Conservation (phyloP, 192 early-diverging fungal species). For the Podila epigama region DNA sequence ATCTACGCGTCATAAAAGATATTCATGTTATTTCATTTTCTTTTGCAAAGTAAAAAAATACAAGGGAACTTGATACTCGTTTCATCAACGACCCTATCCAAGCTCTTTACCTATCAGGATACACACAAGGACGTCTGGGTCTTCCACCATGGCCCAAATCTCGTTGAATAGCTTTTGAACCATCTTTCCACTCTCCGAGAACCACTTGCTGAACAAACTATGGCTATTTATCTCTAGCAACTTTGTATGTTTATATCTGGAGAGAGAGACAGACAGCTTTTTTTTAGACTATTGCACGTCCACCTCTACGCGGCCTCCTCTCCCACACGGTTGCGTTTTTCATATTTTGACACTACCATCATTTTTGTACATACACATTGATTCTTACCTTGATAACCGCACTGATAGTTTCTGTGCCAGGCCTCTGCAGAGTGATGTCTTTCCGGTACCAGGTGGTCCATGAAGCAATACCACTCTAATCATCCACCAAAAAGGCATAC, state of each 20-base stretch:
- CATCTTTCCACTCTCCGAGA: constrained; percentile 75
- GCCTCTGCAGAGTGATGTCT: constrained; percentile 70
- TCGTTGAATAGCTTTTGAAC: constrained; percentile 68
- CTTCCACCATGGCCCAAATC: constrained; percentile 63
- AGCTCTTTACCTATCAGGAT: constrained; percentile 71
- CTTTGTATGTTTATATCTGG: constrained; percentile 57
- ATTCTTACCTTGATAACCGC: constrained; percentile 51
- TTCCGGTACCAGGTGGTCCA: constrained; percentile 76
- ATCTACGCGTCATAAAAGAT: constrained; percentile 47
- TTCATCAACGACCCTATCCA: not conserved
- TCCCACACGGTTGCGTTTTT: too few relatives aligned
- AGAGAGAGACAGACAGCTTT: not conserved
- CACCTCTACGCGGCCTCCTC: too few relatives aligned
- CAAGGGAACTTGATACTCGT: not conserved
- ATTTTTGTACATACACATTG: too few relatives aligned
- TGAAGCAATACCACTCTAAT: constrained; percentile 65
- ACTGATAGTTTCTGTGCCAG: constrained; percentile 72
- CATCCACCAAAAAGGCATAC: not conserved
- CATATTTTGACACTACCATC: too few relatives aligned
- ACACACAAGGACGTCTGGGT: constrained; percentile 65
- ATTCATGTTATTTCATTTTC: not conserved
- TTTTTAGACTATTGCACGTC: not conserved
- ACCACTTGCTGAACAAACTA: constrained; percentile 80
- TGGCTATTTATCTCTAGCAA: constrained; percentile 79
- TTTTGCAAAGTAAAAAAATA: not conserved